Evolutionary conservation across 768 basidiomycete genomes (phyloP), one percentile per base, ranked within the genome.

Genomic region (Phylloporus sp.): DNA sequence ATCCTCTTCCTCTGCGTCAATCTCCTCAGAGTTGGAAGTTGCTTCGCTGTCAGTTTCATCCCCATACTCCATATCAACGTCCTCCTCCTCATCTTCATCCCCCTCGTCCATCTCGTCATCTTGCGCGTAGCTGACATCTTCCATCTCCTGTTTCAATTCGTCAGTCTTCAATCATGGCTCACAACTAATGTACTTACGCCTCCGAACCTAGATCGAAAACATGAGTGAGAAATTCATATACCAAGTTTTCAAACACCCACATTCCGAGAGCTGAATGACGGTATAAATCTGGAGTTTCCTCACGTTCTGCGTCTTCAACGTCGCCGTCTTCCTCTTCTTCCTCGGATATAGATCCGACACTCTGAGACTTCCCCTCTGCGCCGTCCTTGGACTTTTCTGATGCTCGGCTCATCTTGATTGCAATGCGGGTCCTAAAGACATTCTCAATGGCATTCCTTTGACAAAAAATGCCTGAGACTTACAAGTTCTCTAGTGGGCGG

Each of bases 191-290:
- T 44, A 79, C 89, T 72, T 73, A 93, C 91, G 35, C 91, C 91
- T 63, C 82, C 85, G 66, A 85, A 93, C 72, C 80, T 81, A 46
- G 6, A 54, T 16, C 28, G 27, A 32, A 10, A 29, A 36, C n/a
- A 45, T 11, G 28, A 22, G 26, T 67, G 10, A 64, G 57, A 53
- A 38, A 12, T 27, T 15, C 28, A 20, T n/a, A 9, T 1, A 45
- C 9, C 12, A 23, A 36, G 54, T 41, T 44, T 23, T 28, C 12
- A 45, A 29, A 48, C 16, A 75, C 84, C 58, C 62, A 85, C 94
- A 98, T 94, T 55, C 95, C 97, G 32, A 99, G 78, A 10, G 97
- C 91, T 1, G 97, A 98, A 68, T 93, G 94, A 40, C 95, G 86
- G 71, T 98, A 98, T 18, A 98, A 73, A 69, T 98, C 93, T 5